A percentile compares a stretch with the other conserved stretches of the same genome.
Evolutionary conservation across 1,139 yeast genomes (phyloP).

Genomic region (Diutina scorzettiae): DNA sequence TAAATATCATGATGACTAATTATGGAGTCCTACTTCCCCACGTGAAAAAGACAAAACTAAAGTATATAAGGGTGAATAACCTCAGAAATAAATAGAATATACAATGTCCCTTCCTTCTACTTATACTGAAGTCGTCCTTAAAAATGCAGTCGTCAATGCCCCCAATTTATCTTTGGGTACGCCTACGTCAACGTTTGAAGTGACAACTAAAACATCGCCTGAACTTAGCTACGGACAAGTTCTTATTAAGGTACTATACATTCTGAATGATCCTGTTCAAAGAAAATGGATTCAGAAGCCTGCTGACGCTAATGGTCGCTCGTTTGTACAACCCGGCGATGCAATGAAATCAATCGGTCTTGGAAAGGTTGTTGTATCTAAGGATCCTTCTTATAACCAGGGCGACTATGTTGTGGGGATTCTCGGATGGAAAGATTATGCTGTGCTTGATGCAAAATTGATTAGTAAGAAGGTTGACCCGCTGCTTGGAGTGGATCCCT

Average conservation of each 20-base stretch:
- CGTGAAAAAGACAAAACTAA: too few species aligned
- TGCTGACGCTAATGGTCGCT: slow-evolving; percentile 25
- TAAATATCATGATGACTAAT: too few species aligned
- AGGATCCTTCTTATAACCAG: slow-evolving; percentile 20
- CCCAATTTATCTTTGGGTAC: slow-evolving; percentile 17
- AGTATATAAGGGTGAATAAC: too few species aligned
- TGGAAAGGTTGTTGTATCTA: slow-evolving; percentile 37
- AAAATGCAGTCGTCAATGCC: slow-evolving; percentile 11
- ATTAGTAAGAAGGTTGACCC: slow-evolving; percentile 15
- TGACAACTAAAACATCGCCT: slow-evolving; percentile 13
- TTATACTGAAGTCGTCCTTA: slow-evolving; percentile 10
- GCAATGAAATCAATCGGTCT: slow-evolving; percentile 39
- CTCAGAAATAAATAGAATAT: too few species aligned
- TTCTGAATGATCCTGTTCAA: slow-evolving; percentile 63
- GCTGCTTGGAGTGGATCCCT: neutral
- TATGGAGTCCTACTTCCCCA: too few species aligned
- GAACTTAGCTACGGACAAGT: slow-evolving; percentile 30
- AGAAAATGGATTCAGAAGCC: slow-evolving; percentile 45
- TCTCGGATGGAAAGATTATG: slow-evolving; percentile 31
- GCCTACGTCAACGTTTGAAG: slow-evolving; percentile 24
- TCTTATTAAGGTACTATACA: slow-evolving; percentile 31
- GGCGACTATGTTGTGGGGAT: slow-evolving; percentile 32
- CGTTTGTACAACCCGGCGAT: slow-evolving; percentile 40
- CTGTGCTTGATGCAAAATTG: slow-evolving; percentile 12
- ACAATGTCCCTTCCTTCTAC: neutral